Base-by-base conservation (phyloP, 495 filamentous ascomycete genomes). In the Penicillium cinerascens region DNA sequence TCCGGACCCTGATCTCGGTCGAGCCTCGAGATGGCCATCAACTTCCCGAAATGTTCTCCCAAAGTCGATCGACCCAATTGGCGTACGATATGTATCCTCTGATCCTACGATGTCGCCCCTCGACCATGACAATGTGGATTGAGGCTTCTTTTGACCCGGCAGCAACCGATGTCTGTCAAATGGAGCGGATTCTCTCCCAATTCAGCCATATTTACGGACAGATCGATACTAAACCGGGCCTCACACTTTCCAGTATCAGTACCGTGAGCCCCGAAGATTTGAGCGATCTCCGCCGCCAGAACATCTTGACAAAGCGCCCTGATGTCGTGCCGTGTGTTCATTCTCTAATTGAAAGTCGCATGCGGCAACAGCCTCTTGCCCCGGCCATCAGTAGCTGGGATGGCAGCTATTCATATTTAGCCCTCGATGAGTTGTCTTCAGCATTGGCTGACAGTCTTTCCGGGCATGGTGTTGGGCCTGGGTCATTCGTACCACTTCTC, bases 81-180 rank as follows among this genome's bases (percentile, higher is more conserved):
- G 73, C 16, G 29, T 52, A 52, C 13, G 35, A 27, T 51, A 44
- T 20, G 58, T 68, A 41, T 37, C 25, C 33, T 9, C 66, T 22
- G 64, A 76, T 22, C 66, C 70, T 33, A 25, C 78, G 13, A 67
- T 63, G 48, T 71, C 73, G 25, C 60, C 74, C 26, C 70, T 72
- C 52, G 25, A 27, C 25, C 25, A 27, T 27, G 25, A 27, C 25
- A 27, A 27, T 27, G 25, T 27, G 25, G 25, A 27, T 27, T 27
- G 25, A 27, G 25, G 25, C 45, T 15, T 9, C 2, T 15, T 48
- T 49, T 11, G 46, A 49, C 15, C 16, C 46, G 7, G n/a, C 1
- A 1, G 46, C 29, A 4, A 49, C 20, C 13, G 36, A 40, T 16
- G 4, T 2, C 7, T 11, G n/a, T 3, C 46, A 49, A 20, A 49